Percentiles rank a stretch among this genome's conserved stretches.
phyloP scores from a whole-genome alignment of 305 asterid species.

The Fraxinus nigra region DNA sequence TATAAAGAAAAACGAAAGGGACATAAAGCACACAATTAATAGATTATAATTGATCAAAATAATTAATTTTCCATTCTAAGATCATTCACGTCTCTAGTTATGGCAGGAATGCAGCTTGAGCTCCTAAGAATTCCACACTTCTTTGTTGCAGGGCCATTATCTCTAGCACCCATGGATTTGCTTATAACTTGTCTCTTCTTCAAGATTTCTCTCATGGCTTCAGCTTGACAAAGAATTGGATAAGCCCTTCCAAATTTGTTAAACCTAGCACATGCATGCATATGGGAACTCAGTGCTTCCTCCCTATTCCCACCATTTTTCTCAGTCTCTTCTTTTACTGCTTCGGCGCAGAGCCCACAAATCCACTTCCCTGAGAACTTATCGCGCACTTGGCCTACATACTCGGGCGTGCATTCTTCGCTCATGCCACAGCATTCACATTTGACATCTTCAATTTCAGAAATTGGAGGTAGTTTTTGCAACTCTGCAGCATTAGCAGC shows the following conservation, averaged over 20 bases:
- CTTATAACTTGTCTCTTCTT: conserved; percentile 27
- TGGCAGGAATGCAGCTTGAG: conserved; percentile 49
- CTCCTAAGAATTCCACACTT: conserved; percentile 41
- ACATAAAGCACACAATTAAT: neutral
- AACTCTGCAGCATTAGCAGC: neutral
- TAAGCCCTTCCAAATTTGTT: conserved; percentile 42
- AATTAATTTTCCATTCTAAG: conserved; percentile 17
- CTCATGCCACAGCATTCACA: conserved; percentile 53
- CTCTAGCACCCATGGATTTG: conserved; percentile 38
- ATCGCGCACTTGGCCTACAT: conserved; percentile 27
- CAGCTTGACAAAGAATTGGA: conserved; percentile 46
- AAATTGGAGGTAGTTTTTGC: conserved; percentile 23
- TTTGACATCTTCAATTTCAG: conserved; percentile 40
- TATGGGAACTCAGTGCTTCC: conserved; percentile 37
- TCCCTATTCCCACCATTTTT: conserved; percentile 41
- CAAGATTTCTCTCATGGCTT: conserved; percentile 48
- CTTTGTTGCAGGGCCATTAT: conserved; percentile 12
- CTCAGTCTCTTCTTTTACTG: conserved; percentile 45
- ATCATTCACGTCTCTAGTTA: conserved; percentile 34
- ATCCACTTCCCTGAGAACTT: conserved; percentile 39
- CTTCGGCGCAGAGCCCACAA: conserved; percentile 47
- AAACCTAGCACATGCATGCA: conserved; percentile 42
- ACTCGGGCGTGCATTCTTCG: conserved; percentile 46
- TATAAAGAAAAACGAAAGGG: neutral
- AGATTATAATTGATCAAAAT: neutral